Conservation (phyloP, 805 yeast genomes). For the Scheffersomyces stipitis region DNA sequence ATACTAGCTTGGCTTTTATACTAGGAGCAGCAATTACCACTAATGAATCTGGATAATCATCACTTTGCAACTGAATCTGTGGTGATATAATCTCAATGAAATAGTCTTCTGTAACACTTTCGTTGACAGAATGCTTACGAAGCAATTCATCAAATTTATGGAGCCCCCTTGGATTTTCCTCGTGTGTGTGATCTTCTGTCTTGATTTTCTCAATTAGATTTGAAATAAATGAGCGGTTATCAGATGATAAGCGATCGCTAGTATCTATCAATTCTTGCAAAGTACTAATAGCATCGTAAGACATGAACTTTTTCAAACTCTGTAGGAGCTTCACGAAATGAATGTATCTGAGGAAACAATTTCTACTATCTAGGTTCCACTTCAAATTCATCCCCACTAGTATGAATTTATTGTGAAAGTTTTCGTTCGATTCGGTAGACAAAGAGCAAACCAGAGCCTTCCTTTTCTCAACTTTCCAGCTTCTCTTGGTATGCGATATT, state of each 20-base stretch:
- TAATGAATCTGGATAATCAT: constrained; percentile 49
- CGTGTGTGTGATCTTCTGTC: constrained; percentile 5
- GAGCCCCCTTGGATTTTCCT: too few relatives aligned
- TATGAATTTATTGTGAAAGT: constrained; percentile 39
- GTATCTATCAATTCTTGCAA: constrained; percentile 28
- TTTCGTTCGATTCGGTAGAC: constrained; percentile 1
- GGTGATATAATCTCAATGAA: constrained; percentile 41
- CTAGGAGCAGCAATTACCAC: constrained; percentile 72
- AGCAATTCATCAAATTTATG: constrained; percentile 33
- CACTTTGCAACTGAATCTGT: constrained; percentile 43
- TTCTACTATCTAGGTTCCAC: constrained; percentile 41
- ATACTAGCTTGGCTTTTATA: constrained; percentile 66
- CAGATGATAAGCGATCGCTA: not conserved
- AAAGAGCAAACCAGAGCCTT: constrained; percentile 2
- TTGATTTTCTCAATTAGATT: not conserved
- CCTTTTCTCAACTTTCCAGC: constrained; percentile 4
- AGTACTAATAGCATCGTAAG: constrained; percentile 34
- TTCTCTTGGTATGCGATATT: constrained; percentile 8
- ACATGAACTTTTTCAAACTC: constrained; percentile 27
- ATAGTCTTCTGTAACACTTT: constrained; percentile 38
- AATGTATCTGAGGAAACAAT: constrained; percentile 32
- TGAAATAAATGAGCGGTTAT: not conserved
- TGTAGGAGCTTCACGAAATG: constrained; percentile 34
- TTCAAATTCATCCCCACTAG: constrained; percentile 39
- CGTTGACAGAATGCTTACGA: constrained; percentile 15